These are phyloP conservation scores for Colletotrichum sp. DNA, from an alignment of 2,329 filamentous ascomycete species.

Conservation along the genomic window DNA sequence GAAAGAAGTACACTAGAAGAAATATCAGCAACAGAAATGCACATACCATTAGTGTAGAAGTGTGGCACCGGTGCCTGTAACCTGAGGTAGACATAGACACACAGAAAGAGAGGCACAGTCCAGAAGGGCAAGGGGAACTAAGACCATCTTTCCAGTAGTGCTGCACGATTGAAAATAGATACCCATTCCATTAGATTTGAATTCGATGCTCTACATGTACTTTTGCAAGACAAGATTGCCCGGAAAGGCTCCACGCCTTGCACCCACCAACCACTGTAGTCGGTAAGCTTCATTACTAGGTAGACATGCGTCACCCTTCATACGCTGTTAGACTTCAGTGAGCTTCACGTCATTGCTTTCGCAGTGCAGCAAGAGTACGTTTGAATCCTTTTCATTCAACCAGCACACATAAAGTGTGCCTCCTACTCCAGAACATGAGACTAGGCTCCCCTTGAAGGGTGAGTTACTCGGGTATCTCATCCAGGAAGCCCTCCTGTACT, in stretches of 20 bases:
- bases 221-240: not conserved
- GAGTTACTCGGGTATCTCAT: constrained; percentile 20
- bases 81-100: not conserved
- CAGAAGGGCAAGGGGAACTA: not conserved
- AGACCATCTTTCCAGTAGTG: not conserved
- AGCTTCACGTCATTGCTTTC: not conserved
- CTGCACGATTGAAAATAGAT: not conserved
- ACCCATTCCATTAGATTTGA: not conserved
- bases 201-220: not conserved
- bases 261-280: not conserved
- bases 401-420: not conserved
- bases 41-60: not conserved
- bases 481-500: constrained; percentile 6
- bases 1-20: not conserved
- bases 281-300: not conserved
- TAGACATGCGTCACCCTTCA: not conserved
- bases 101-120: not conserved
- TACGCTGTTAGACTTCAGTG: not conserved
- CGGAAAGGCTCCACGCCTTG: not conserved
- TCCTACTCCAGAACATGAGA: constrained; percentile 1
- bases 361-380: not conserved
- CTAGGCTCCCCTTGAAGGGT: not conserved
- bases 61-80: not conserved
- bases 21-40: not conserved
- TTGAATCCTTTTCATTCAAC: constrained; percentile 5